Evolutionary conservation across 495 filamentous ascomycete species (phyloP), one percentile per base, ranked within the genome.

Genomic region (Penicillium daleae): DNA sequence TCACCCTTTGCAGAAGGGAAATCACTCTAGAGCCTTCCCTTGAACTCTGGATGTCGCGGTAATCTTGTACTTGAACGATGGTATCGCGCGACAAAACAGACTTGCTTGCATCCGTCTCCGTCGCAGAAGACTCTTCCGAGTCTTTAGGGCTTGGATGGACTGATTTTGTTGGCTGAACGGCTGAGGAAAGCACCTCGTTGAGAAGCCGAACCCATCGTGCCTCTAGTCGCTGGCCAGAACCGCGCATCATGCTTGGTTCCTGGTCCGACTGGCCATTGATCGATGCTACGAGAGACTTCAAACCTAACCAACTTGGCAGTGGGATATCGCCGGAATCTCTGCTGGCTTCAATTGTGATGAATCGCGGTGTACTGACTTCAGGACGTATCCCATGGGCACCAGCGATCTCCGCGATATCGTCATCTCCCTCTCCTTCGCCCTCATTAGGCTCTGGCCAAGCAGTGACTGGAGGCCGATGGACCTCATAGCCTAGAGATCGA

Each of bases 11-110:
- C 9, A 99, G 74, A 49, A 86, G 84, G 26, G 68, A 70, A 5
- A 97, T 71, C 24, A 95, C 79, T 31, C 78, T 81, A 1, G 82
- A 71, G n/a, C 91, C 89, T 21, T 87, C 83, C 9, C 79, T 68
- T 1, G 89, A 87, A 56, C 78, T 76, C 64, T 82, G 84, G 13
- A 97, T 79, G 46, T 95, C 90, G 27, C 86, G 85, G 67, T 92
- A 92, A 69, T 97, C 93, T 65, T 89, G 85, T 10, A 98, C 74
- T 52, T 92, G 89, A 9, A 99, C 77, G 60, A 97, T 91, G n/a
- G 81, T 70, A 40, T 77, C 81, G 40, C 71, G 70, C 33, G 65
- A 33, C 22, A 70, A 65, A n/a, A 52, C 56, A 42, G 60, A 57
- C n/a, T 66, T 65, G 24, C 32, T 37, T 21, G 54, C 31, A 6